Percentiles rank a stretch among this genome's conserved stretches.
These are phyloP conservation scores for Aspergillus arachidicola DNA, from an alignment of 2,329 filamentous ascomycete species.

Conservation along the genomic window DNA sequence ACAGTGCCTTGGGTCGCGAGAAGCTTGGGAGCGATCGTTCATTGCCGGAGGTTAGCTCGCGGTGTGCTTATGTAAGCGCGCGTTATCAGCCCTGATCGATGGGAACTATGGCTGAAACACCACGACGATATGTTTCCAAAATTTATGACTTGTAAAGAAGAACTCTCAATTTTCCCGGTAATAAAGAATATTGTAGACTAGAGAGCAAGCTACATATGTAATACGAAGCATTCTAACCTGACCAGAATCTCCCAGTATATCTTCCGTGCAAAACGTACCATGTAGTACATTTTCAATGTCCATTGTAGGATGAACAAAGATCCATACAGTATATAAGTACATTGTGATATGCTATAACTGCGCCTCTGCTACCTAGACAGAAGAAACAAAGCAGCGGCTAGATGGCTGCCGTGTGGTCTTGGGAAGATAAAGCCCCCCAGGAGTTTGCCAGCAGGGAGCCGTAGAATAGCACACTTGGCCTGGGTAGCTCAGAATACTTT, in stretches of 20 bases:
- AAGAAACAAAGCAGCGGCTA: not conserved
- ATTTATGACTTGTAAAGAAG: not conserved
- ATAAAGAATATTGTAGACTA: not conserved
- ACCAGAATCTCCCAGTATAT: not conserved
- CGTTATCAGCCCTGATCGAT: not conserved
- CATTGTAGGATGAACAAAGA: not conserved
- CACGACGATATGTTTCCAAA: not conserved
- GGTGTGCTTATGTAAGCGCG: conserved; percentile 3
- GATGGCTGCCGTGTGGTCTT: conserved; percentile 13
- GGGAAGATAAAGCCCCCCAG: not conserved
- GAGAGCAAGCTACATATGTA: too few species aligned
- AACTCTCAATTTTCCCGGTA: not conserved
- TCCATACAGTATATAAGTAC: not conserved
- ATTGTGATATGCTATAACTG: not conserved
- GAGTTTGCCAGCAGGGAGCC: not conserved
- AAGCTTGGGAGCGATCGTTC: not conserved
- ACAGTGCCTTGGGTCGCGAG: not conserved
- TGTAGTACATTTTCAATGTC: not conserved
- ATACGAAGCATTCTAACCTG: not conserved
- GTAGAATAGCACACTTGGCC: not conserved
- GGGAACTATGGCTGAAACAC: not conserved
- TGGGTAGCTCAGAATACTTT: too few species aligned
- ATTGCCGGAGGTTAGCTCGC: not conserved
- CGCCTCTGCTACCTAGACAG: not conserved
- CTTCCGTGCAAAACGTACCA: not conserved